These are phyloP conservation scores for Fusarium anthophilum DNA, from an alignment of 2,329 filamentous ascomycete genomes.

Conservation along the genomic window DNA sequence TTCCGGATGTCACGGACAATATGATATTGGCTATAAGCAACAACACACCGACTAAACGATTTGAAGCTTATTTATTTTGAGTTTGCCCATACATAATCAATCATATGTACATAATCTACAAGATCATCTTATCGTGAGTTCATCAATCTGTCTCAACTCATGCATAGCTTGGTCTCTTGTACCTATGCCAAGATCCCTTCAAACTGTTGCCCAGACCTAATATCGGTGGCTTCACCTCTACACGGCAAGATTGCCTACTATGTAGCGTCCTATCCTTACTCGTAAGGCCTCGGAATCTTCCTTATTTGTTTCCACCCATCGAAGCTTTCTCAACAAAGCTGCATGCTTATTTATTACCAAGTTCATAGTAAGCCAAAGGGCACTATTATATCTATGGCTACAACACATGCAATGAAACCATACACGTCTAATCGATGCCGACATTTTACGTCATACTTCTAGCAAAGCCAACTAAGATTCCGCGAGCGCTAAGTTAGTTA, in stretches of 20 bases:
- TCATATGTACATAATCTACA: background rate
- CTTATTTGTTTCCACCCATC: background rate
- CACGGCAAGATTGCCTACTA: background rate
- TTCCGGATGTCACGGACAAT: slow-evolving; percentile 7
- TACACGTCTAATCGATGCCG: background rate
- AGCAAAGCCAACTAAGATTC: background rate
- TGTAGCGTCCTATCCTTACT: background rate
- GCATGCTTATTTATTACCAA: background rate
- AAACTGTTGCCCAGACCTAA: background rate
- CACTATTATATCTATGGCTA: background rate
- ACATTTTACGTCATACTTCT: background rate
- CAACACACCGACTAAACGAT: background rate
- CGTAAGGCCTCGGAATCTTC: background rate
- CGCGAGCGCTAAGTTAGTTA: slow-evolving; percentile 2
- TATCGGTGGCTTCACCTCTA: background rate
- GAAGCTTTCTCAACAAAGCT: background rate
- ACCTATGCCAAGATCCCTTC: background rate
- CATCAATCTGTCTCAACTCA: background rate
- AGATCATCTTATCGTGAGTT: background rate
- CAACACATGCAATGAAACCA: background rate
- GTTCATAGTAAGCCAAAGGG: background rate
- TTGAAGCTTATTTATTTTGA: background rate
- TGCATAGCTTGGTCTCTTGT: background rate
- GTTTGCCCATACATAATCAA: background rate
- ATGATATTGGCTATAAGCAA: background rate